Percentiles rank a stretch among this genome's conserved stretches.
Evolutionary conservation across 1,284 basidiomycete species (phyloP).

Genomic region (Moesziomyces globuligerus): DNA sequence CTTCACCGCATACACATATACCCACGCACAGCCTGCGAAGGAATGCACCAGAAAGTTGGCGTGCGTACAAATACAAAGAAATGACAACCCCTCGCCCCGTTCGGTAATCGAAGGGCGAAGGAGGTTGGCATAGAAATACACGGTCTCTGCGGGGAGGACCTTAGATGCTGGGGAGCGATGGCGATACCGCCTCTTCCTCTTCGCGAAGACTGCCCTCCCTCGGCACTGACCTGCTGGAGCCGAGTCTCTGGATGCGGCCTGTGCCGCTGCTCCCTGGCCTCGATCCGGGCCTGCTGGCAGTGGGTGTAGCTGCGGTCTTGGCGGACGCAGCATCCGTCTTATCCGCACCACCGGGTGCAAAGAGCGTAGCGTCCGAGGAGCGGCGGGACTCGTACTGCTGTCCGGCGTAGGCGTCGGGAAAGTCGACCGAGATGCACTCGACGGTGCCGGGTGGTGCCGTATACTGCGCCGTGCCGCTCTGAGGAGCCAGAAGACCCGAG

Average conservation of each 20-base stretch:
- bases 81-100: constrained; percentile 1
- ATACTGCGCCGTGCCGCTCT: constrained; percentile 3
- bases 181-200: constrained; percentile 22
- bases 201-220: constrained; percentile 27
- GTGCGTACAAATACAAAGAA: constrained; percentile 37
- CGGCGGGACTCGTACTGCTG: constrained; percentile 39
- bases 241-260: constrained; percentile 31
- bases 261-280: constrained; percentile 38
- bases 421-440: constrained; percentile 22
- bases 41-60: background rate
- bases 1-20: background rate
- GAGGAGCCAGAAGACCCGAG: background rate
- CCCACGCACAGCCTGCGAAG: constrained; percentile 1
- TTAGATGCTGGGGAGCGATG: constrained; percentile 6
- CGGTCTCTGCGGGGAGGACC: background rate
- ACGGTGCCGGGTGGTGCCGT: constrained; percentile 7
- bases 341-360: constrained; percentile 17
- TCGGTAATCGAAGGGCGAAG: background rate
- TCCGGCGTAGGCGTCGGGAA: constrained; percentile 16
- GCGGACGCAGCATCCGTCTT: constrained; percentile 8
- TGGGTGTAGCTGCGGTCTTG: constrained; percentile 2
- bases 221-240: constrained; percentile 35
- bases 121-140: constrained; percentile 13
- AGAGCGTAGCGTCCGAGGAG: constrained; percentile 45
- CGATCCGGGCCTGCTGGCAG: constrained; percentile 14